A percentile compares a stretch with the other conserved stretches of the same genome.
Evolutionary conservation across 331 rosid genomes (phyloP).

Genomic region (Telfairia occidentalis): DNA sequence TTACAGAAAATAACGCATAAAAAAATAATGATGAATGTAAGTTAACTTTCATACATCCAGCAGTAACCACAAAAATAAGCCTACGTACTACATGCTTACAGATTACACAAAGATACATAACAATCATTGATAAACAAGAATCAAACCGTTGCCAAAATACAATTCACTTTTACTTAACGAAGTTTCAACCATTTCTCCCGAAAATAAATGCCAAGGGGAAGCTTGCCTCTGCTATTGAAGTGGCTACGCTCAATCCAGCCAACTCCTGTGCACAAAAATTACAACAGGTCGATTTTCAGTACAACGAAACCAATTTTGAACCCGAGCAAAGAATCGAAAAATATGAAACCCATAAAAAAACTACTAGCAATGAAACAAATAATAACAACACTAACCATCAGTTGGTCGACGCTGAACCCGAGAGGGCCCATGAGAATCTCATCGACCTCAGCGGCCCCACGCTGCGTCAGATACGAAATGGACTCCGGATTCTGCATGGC

Average conservation of each 20-base stretch:
- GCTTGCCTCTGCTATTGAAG: slow-evolving; percentile 75
- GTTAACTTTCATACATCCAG: background rate
- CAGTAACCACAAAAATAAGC: background rate
- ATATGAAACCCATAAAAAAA: background rate
- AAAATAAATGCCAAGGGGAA: background rate
- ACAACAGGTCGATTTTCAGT: background rate
- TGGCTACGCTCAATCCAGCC: slow-evolving; percentile 90
- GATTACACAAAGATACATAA: background rate
- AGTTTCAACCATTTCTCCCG: background rate
- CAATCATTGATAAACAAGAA: background rate
- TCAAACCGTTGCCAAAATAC: background rate
- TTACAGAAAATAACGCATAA: background rate
- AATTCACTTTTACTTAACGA: background rate
- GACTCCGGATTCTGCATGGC: slow-evolving; percentile 42
- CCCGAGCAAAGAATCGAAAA: background rate
- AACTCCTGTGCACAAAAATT: slow-evolving; percentile 43
- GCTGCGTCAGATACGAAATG: slow-evolving; percentile 65
- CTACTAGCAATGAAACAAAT: background rate
- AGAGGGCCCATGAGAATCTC: slow-evolving; percentile 90
- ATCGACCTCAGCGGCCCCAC: slow-evolving; percentile 79
- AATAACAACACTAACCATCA: slow-evolving; percentile 48
- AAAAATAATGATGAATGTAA: background rate
- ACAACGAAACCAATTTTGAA: background rate
- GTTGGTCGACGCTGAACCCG: slow-evolving; percentile 81
- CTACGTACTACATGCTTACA: background rate